Conservation (phyloP, 805 yeast genomes). For the Vanderwaltozyma tropicalis region DNA sequence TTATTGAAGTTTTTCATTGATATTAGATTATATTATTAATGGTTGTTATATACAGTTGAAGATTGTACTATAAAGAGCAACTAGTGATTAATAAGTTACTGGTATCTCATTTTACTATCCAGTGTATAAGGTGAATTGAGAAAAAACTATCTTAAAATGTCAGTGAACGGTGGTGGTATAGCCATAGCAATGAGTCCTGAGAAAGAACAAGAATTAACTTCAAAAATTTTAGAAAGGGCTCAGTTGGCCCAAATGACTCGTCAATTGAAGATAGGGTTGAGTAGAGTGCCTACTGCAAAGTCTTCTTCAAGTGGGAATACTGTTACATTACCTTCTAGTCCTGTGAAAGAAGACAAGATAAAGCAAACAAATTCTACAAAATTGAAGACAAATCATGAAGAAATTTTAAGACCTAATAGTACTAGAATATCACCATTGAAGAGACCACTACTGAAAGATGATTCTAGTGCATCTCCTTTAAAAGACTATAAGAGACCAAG, state of each 20-base stretch:
- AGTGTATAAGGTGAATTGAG: no score
- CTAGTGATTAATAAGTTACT: no score
- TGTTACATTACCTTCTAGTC: neutral
- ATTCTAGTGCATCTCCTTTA: constrained; percentile 4
- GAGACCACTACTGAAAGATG: neutral
- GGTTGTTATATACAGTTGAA: no score
- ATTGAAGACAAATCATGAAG: neutral
- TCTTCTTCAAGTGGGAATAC: neutral
- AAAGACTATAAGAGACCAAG: constrained; percentile 3
- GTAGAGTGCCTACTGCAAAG: constrained; percentile 21
- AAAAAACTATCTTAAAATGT: neutral
- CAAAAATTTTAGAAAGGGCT: constrained; percentile 26
- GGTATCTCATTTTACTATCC: no score
- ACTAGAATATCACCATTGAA: constrained; percentile 4
- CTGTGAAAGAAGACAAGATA: neutral
- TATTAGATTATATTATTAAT: no score
- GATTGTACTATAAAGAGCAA: no score
- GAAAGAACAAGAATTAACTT: constrained; percentile 26
- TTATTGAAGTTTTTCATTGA: no score
- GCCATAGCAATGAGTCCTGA: constrained; percentile 12
- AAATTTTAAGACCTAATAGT: neutral
- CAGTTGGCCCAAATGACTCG: constrained; percentile 29
- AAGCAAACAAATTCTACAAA: no score
- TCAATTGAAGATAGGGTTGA: constrained; percentile 24
- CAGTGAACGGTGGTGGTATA: neutral